phyloP scores from a whole-genome alignment of 805 yeast species.

The Saturnispora silvae region DNA sequence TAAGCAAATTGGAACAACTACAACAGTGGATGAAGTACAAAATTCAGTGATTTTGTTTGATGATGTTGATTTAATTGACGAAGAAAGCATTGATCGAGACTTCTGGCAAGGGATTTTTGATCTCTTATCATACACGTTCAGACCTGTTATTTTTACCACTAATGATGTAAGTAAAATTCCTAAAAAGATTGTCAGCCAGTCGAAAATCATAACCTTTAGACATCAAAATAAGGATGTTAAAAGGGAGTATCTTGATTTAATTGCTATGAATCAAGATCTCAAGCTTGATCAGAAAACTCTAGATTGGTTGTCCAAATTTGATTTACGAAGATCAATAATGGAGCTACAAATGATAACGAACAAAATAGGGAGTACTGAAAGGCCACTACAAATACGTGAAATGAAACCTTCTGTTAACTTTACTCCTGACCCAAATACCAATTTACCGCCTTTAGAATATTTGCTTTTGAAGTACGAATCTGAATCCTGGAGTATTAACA shows the following conservation, averaged over 20 bases:
- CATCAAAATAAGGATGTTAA: constrained; percentile 6
- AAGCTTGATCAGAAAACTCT: constrained; percentile 16
- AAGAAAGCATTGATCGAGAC: constrained; percentile 51
- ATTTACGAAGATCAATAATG: constrained; percentile 22
- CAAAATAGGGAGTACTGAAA: constrained; percentile 7
- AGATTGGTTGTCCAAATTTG: constrained; percentile 10
- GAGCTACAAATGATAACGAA: constrained; percentile 23
- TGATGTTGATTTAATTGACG: constrained; percentile 75
- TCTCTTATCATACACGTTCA: constrained; percentile 33
- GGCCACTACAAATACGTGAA: not conserved
- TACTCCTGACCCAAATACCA: not conserved
- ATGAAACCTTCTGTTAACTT: not conserved
- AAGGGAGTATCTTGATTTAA: constrained; percentile 20
- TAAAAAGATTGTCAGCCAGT: constrained; percentile 20
- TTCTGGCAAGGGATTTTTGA: constrained; percentile 71
- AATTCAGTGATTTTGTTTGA: constrained; percentile 70
- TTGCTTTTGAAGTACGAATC: constrained; percentile 1
- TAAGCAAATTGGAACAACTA: constrained; percentile 76
- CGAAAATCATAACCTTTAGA: constrained; percentile 19
- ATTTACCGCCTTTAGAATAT: not conserved
- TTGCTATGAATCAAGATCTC: constrained; percentile 20
- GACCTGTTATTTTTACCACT: constrained; percentile 27
- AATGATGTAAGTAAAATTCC: constrained; percentile 21
- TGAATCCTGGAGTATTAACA: not conserved
- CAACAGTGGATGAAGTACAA: constrained; percentile 45